Evolutionary conservation across 257 asterid genomes (phyloP).

Genomic region (Petunia secreta): DNA sequence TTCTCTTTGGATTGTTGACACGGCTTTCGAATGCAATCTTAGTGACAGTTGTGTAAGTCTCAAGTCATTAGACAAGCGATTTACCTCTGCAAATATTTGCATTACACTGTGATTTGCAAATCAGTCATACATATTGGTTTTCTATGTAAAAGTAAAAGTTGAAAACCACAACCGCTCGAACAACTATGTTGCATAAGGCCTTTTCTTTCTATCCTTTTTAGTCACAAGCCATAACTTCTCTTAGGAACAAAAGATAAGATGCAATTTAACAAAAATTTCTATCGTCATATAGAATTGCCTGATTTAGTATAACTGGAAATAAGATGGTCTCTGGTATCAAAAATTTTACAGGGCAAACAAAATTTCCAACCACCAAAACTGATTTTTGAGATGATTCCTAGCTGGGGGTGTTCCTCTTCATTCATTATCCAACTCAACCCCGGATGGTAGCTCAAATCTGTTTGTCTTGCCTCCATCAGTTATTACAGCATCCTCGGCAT

Average conservation of each 20-base stretch:
- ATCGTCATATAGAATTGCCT: not conserved
- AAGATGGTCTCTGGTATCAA: not conserved
- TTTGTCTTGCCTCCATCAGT: constrained; percentile 38
- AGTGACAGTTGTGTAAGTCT: not conserved
- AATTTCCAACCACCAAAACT: constrained; percentile 5
- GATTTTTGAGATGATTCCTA: not conserved
- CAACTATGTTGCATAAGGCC: not conserved
- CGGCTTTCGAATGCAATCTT: not conserved
- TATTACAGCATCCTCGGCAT: constrained; percentile 33
- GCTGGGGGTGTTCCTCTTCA: constrained; percentile 20
- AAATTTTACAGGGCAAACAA: not conserved
- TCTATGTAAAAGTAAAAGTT: too few relatives aligned
- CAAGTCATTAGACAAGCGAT: not conserved
- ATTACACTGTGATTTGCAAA: not conserved
- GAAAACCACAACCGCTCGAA: too few relatives aligned
- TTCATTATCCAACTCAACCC: constrained; percentile 59
- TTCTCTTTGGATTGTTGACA: not conserved
- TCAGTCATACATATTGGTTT: not conserved
- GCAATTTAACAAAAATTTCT: not conserved
- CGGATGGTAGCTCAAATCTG: constrained; percentile 74
- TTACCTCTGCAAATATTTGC: not conserved
- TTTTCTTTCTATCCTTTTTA: not conserved
- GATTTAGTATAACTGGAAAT: not conserved
- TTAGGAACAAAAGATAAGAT: not conserved
- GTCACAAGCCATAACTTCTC: not conserved